Evolutionary conservation across 2,329 filamentous ascomycete species (phyloP), one percentile per base, ranked within the genome.

Genomic region (Pyrenophora tritici-repentis): DNA sequence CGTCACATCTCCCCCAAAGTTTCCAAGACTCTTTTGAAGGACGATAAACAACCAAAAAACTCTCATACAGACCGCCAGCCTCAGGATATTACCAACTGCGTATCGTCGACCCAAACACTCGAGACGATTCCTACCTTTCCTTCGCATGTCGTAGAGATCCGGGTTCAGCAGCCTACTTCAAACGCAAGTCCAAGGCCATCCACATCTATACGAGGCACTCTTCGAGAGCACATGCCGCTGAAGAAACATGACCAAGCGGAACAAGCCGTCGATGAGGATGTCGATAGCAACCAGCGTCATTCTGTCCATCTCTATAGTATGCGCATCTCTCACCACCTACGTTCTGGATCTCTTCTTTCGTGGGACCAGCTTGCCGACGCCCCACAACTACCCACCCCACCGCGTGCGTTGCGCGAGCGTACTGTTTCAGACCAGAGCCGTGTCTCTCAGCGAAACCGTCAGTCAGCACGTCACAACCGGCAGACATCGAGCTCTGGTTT

Each of bases 281-380:
- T 54, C 1, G 46, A 63, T 10, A 50, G 65, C 6, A 38, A 65
- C 16, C 50, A 59, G 13, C 65, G 64, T 14, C 59, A 50, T 12
- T 73, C 69, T n/a, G 62, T 78, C 2, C 76, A 78, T 51, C 66
- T 79, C 1, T 62, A 75, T 42, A 73, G 67, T 26, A 78, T 78
- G 76, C 68, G 73, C 10, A 78, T 79, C 22, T 76, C 74, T 2
- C 72, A 76, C 42, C 76, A 77, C 58, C 61, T 79, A 12, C 75
- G 76, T 6, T 77, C 74, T 6, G 70, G 70, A 13, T 78, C 76
- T 6, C 53, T 73, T 3, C 61, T 72, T 10, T 69, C 73, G 3
- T 76, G 74, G 66, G 64, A 71, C 16, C 61, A 65, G 42, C 55
- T 68, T 33, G 56, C 58, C 14, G 60, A 65, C 39, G 47, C 56